phyloP scores from a whole-genome alignment of 768 basidiomycete genomes.

The Russula vinacea region DNA sequence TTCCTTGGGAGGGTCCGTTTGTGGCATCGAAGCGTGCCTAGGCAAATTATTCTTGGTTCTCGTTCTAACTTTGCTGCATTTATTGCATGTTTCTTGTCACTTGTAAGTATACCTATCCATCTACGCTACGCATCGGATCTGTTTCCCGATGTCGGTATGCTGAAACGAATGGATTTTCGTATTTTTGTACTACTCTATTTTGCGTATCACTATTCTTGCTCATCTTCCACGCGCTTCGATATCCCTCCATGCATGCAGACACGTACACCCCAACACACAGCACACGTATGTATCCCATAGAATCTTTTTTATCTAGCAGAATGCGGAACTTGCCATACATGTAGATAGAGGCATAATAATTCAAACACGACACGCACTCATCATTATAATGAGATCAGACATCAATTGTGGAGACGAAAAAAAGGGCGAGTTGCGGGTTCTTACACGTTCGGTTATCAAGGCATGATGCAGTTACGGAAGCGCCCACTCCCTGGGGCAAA shows the following conservation, averaged over 20 bases:
- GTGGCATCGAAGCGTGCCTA: slow-evolving; percentile 48
- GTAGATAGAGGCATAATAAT: slow-evolving; percentile 26
- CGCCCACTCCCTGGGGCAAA: slow-evolving; percentile 1
- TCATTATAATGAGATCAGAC: slow-evolving; percentile 8
- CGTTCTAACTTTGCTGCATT: background rate
- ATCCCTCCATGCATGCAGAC: slow-evolving; percentile 15
- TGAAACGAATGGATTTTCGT: slow-evolving; percentile 19
- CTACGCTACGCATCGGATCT: slow-evolving; percentile 9
- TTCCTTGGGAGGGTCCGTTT: slow-evolving; percentile 65
- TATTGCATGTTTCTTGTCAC: slow-evolving; percentile 16
- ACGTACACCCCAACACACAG: background rate
- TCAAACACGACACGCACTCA: slow-evolving; percentile 1
- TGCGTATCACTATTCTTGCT: slow-evolving; percentile 21
- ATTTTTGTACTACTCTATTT: slow-evolving; percentile 4
- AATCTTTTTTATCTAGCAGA: slow-evolving; percentile 13
- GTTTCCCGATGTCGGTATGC: slow-evolving; percentile 1
- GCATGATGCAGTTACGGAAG: background rate
- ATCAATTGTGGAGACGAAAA: background rate
- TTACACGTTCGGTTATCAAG: background rate
- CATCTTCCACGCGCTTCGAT: slow-evolving; percentile 17
- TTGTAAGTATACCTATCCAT: slow-evolving; percentile 21
- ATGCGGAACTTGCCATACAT: slow-evolving; percentile 17
- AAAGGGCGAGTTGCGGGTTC: background rate
- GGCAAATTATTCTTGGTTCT: slow-evolving; percentile 11
- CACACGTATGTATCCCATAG: slow-evolving; percentile 24